Conservation (phyloP, 1,284 basidiomycete species). For the Cutaneotrichosporon cavernicola region DNA sequence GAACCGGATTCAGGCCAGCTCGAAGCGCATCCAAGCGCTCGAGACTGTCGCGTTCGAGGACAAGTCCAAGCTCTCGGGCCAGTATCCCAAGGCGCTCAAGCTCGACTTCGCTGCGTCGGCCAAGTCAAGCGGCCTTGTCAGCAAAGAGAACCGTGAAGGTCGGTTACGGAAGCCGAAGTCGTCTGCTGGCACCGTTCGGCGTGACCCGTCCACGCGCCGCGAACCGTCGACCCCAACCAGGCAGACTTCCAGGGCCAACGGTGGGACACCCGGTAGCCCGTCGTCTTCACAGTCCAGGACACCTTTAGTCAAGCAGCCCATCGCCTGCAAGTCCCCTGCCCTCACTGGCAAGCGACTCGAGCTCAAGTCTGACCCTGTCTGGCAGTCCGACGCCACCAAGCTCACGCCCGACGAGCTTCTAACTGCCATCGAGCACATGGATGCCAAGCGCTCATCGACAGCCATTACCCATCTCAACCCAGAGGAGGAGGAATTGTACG, state of each 20-base stretch:
- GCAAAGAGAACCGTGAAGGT: slow-evolving; percentile 31
- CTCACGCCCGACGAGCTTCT: slow-evolving; percentile 55
- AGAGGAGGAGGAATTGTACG: slow-evolving; percentile 56
- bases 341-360: slow-evolving; percentile 44
- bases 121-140: slow-evolving; percentile 39
- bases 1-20: slow-evolving; percentile 40
- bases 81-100: slow-evolving; percentile 44
- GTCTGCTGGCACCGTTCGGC: slow-evolving; percentile 8
- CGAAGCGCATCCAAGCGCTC: slow-evolving; percentile 50
- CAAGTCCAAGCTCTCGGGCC: slow-evolving; percentile 49
- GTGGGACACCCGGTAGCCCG: slow-evolving; percentile 6
- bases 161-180: slow-evolving; percentile 32
- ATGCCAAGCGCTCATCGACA: slow-evolving; percentile 46
- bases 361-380: slow-evolving; percentile 31
- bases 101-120: slow-evolving; percentile 47
- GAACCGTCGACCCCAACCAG: slow-evolving; percentile 23
- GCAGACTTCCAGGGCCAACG: slow-evolving; percentile 5
- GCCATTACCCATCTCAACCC: slow-evolving; percentile 49
- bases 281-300: background rate
- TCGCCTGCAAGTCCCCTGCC: slow-evolving; percentile 36
- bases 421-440: slow-evolving; percentile 54
- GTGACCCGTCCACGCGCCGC: slow-evolving; percentile 4
- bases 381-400: slow-evolving; percentile 42
- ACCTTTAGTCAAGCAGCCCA: slow-evolving; percentile 1
- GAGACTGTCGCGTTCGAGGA: slow-evolving; percentile 53